Evolutionary conservation across 2,329 filamentous ascomycete species (phyloP).

Genomic region (Cryphonectria carpinicola): DNA sequence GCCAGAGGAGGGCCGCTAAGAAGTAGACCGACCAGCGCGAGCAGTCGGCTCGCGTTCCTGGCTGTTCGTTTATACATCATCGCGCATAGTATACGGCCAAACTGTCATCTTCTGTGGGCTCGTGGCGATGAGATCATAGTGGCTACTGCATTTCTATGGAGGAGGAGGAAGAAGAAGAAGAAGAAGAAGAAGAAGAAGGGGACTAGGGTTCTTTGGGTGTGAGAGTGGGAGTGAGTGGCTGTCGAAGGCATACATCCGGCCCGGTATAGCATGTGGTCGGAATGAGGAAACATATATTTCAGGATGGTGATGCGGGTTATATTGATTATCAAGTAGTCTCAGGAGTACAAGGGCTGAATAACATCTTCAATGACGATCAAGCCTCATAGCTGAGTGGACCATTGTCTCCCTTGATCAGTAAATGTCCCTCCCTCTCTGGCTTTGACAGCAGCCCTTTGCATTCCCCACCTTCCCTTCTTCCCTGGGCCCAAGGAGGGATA

Average conservation of each 20-base stretch:
- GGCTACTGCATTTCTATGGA: not conserved
- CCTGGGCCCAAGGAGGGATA: not conserved
- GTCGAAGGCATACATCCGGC: not conserved
- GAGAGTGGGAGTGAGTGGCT: not conserved
- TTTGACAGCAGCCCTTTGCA: not conserved
- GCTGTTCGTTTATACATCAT: conserved; percentile 1
- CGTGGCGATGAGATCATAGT: not conserved
- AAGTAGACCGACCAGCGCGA: not conserved
- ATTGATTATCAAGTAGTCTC: not conserved
- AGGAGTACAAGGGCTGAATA: conserved; percentile 10
- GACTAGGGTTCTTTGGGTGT: not conserved
- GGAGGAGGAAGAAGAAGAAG: not conserved
- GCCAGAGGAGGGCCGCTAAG: not conserved
- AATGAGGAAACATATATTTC: not conserved
- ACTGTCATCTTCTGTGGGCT: not conserved
- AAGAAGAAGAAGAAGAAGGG: no score
- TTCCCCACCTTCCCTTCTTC: not conserved
- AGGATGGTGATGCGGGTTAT: not conserved
- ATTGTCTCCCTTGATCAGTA: not conserved
- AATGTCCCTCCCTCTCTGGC: not conserved
- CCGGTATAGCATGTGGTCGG: not conserved
- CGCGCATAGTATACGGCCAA: not conserved
- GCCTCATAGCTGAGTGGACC: not conserved
- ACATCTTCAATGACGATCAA: not conserved
- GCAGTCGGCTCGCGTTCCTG: not conserved